Base-by-base conservation (phyloP, 2,329 filamentous ascomycete species). In the Pseudopyrenochaeta lycopersici region DNA sequence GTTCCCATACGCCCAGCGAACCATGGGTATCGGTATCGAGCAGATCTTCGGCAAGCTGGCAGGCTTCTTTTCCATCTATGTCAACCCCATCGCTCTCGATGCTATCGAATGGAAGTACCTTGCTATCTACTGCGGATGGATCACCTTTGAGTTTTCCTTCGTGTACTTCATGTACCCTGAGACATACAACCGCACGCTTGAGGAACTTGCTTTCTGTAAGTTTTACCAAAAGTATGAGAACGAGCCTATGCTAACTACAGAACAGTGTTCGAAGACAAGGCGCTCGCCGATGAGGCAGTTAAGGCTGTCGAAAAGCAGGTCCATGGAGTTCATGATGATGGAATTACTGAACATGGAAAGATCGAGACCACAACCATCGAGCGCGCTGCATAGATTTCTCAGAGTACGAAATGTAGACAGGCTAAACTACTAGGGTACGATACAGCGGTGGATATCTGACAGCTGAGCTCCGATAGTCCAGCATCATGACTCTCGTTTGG, bases 121-220 rank as follows among this genome's bases (percentile, higher is more conserved):
- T 57, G 78, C 83, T 38, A 82, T 84, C 52, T 84, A 84, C 61
- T 83, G 82, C 36, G 82, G 81, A 33, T 85, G 80, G 64, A 85
- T 85, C 60, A 79, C 79, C 9, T 78, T 80, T 56, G 84, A 85
- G 62, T 76, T 85, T 45, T 76, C 80, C 1, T 78, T 82, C 10
- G 79, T 84, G 47, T 87, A 84, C 74, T 82, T 85, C 71, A 83
- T 86, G 77, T 86, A 85, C 68, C 85, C 84, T 0, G 85, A 87
- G 70, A 87, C 84, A 10, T 83, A 84, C 44, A 81, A 81, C 57
- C 80, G 64, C 31, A 77, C 76, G 1, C 66, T 75, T 29, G 88
- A 90, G 72, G 88, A 90, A 70, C 86, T 91, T 74, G 87, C 66
- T 15, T 74, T 74, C 66, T 61, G 70, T 72, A 64, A 67, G 67